A percentile compares a stretch with the other conserved stretches of the same genome.
These are phyloP conservation scores for Xylaria sp. DNA, from an alignment of 2,329 filamentous ascomycete genomes.

Conservation along the genomic window DNA sequence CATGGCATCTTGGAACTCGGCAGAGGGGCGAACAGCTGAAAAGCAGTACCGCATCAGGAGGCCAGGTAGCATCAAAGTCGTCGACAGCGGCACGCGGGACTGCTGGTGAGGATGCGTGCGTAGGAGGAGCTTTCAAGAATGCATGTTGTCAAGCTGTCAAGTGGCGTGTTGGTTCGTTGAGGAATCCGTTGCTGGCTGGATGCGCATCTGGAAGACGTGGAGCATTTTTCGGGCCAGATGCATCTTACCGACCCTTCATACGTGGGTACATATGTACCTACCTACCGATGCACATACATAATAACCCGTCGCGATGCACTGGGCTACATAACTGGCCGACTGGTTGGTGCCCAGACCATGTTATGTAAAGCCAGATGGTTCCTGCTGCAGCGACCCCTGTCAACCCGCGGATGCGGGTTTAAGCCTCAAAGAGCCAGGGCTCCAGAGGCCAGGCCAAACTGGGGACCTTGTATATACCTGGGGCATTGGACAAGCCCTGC, in stretches of 20 bases:
- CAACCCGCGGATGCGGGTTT: background rate
- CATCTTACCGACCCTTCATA: background rate
- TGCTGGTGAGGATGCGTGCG: conserved; percentile 4
- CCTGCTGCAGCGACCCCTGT: background rate
- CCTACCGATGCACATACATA: background rate
- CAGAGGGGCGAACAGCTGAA: conserved; percentile 24
- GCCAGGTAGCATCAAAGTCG: conserved; percentile 17
- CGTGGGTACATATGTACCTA: background rate
- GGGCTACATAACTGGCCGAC: background rate
- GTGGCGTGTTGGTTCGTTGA: conserved; percentile 15
- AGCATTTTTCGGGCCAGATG: conserved; percentile 7
- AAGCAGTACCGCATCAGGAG: conserved; percentile 27
- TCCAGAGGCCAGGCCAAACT: background rate
- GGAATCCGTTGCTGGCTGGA: conserved; percentile 8
- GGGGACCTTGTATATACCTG: too few relatives aligned
- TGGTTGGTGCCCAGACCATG: background rate
- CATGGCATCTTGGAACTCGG: conserved; percentile 40
- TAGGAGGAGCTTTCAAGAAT: conserved; percentile 5
- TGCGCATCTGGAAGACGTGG: conserved; percentile 28
- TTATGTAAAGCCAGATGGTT: background rate
- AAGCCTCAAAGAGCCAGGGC: background rate
- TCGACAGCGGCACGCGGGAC: conserved; percentile 1
- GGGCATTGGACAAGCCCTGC: too few relatives aligned
- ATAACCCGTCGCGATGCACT: background rate
- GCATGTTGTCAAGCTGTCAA: conserved; percentile 10